Percentiles rank a stretch among this genome's conserved stretches.
Evolutionary conservation across 2,329 filamentous ascomycete species (phyloP).

Genomic region (Sclerotinia nivalis): DNA sequence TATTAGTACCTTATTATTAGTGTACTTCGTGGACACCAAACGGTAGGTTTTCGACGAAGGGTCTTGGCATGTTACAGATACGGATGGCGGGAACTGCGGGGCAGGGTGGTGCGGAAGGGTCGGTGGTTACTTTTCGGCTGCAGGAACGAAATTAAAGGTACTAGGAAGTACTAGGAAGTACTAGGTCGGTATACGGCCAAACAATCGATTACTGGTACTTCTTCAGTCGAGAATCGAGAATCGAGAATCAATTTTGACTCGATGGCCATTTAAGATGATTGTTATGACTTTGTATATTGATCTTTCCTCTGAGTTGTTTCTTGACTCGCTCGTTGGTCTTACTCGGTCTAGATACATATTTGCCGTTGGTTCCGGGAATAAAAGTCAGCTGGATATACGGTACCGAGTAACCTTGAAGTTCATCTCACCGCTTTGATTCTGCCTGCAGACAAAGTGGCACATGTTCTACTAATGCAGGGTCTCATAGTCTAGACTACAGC

Average conservation of each 20-base stretch:
- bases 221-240: neutral
- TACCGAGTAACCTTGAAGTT: no score
- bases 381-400: no score
- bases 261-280: neutral
- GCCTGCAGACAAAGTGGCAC: no score
- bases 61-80: slow-evolving; percentile 3
- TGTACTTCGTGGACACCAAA: neutral
- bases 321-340: neutral
- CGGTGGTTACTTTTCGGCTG: slow-evolving; percentile 3
- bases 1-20: neutral
- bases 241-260: neutral
- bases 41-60: neutral
- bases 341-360: neutral
- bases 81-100: neutral
- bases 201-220: neutral
- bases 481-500: neutral
- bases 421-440: no score
- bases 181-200: neutral
- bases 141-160: neutral
- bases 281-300: neutral
- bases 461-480: neutral
- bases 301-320: slow-evolving; percentile 5
- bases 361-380: neutral
- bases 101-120: neutral
- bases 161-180: neutral